Evolutionary conservation across 345 rosid genomes (phyloP), one percentile per base, ranked within the genome.

Genomic region (Populus euphratica): DNA sequence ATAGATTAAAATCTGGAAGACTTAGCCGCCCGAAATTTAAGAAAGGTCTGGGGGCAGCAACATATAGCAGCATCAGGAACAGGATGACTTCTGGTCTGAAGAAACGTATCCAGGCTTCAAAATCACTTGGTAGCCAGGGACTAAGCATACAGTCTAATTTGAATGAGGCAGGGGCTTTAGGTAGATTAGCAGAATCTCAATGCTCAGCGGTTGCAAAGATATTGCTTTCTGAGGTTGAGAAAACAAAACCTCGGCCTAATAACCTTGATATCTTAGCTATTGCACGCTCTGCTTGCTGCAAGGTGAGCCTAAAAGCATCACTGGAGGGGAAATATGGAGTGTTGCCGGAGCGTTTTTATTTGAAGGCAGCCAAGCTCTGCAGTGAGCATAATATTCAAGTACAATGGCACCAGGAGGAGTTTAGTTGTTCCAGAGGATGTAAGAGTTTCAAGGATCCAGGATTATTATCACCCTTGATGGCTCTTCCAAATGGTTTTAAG

Each of bases 321-420:
- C 79, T 94, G 52, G 98, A 96, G 86, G 90, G 84, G 72, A 90
- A 81, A 70, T 94, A 84, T 44, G 99, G 97, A 69, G 79, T 83
- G 44, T 84, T 96, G 79, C 95, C 98, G 13, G 96, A 94, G 73
- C 73, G 88, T 35, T 70, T 90, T 70, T 91, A 90, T 85, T 89
- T 94, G 77, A 96, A 89, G 89, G 99, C 97, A 29, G 99, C 97
- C 80, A 96, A 86, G 79, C 92, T 96, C 49, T 94, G 97, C 74
- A 92, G 99, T 76, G 99, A 96, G 86, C 88, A 90, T 68, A 90
- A 92, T 77, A 86, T 96, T 77, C 90, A 80, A 71, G 90, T 92
- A n/a, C 86, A 86, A 81, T 96, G 99, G 99, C 98, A 96, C 81
- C 89, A 36, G 43, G 93, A 89, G 64, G 93, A 89, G 59, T 96